A percentile compares a stretch with the other conserved stretches of the same genome.
Evolutionary conservation across 2,329 filamentous ascomycete genomes (phyloP).

Genomic region (Ophiocordyceps camponoti-rufipedis): DNA sequence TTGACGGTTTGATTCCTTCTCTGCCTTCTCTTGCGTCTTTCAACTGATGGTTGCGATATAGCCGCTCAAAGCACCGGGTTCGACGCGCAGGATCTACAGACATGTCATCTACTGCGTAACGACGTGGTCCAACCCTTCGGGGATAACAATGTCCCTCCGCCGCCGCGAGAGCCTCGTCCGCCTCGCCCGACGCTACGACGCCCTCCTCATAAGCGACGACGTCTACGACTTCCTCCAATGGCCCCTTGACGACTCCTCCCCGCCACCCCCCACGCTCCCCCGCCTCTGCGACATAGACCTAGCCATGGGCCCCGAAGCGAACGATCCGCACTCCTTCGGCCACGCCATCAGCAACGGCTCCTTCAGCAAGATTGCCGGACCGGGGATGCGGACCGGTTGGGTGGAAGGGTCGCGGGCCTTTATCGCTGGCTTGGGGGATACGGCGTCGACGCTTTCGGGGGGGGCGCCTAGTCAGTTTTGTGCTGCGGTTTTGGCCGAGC

Average conservation of each 20-base stretch:
- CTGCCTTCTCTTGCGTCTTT: not conserved
- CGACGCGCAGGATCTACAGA: conserved; percentile 60
- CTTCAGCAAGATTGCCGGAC: conserved; percentile 75
- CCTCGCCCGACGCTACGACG: conserved; percentile 64
- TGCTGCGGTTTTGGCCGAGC: conserved; percentile 29
- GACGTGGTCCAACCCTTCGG: conserved; percentile 77
- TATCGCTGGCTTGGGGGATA: conserved; percentile 30
- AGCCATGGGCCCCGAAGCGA: conserved; percentile 31
- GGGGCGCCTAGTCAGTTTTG: conserved; percentile 38
- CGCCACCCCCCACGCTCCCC: conserved; percentile 37
- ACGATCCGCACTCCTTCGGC: conserved; percentile 40
- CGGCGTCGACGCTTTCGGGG: conserved; percentile 34
- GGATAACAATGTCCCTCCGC: conserved; percentile 56
- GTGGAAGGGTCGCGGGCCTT: conserved; percentile 48
- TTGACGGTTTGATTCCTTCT: not conserved
- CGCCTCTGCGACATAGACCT: conserved; percentile 66
- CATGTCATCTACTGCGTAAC: conserved; percentile 82
- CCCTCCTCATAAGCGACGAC: conserved; percentile 74
- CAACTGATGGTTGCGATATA: conserved; percentile 2
- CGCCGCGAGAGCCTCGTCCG: conserved; percentile 51
- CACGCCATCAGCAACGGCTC: conserved; percentile 73
- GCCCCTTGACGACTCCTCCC: conserved; percentile 26
- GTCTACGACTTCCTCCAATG: conserved; percentile 90
- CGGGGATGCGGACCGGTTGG: conserved; percentile 79
- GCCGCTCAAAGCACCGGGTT: conserved; percentile 34